Conservation (phyloP, 139 green algal genomes). For the Ettlia oleoabundans region DNA sequence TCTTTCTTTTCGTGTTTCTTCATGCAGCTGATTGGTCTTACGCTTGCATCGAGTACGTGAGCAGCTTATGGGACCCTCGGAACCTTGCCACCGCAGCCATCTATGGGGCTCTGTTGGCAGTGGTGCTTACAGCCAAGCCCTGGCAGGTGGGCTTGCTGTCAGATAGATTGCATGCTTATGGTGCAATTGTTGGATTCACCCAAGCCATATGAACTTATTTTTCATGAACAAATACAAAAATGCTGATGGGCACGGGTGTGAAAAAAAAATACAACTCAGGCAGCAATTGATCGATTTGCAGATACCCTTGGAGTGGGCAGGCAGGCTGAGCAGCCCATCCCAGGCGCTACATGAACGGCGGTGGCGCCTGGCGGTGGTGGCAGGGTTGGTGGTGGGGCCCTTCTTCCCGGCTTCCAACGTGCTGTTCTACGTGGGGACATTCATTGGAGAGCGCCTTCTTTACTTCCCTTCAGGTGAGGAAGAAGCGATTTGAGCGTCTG, state of each 20-base stretch:
- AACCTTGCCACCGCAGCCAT: conserved; percentile 56
- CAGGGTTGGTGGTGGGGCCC: conserved; percentile 67
- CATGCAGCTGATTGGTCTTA: conserved; percentile 79
- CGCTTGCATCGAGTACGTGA: conserved; percentile 70
- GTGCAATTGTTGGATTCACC: too few relatives aligned
- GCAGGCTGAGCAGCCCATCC: not conserved
- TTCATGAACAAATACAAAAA: too few relatives aligned
- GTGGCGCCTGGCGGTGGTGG: conserved; percentile 65
- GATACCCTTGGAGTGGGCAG: conserved; percentile 21
- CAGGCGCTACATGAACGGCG: not conserved
- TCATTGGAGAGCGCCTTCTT: conserved; percentile 83
- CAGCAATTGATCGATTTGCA: too few relatives aligned
- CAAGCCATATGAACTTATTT: too few relatives aligned
- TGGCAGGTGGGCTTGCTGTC: too few relatives aligned
- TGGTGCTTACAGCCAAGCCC: conserved; percentile 28
- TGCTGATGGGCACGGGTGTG: too few relatives aligned
- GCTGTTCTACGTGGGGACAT: conserved; percentile 86
- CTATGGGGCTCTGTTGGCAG: conserved; percentile 49
- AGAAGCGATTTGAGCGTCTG: too few relatives aligned
- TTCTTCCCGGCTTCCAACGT: conserved; percentile 83
- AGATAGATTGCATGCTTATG: too few relatives aligned
- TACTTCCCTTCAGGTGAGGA: conserved; percentile 81
- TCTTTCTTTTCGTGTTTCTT: not conserved
- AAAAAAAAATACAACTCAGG: too few relatives aligned
- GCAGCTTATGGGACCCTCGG: conserved; percentile 50